These are phyloP conservation scores for Tulasnella calospora DNA, from an alignment of 768 basidiomycete genomes.

Conservation along the genomic window DNA sequence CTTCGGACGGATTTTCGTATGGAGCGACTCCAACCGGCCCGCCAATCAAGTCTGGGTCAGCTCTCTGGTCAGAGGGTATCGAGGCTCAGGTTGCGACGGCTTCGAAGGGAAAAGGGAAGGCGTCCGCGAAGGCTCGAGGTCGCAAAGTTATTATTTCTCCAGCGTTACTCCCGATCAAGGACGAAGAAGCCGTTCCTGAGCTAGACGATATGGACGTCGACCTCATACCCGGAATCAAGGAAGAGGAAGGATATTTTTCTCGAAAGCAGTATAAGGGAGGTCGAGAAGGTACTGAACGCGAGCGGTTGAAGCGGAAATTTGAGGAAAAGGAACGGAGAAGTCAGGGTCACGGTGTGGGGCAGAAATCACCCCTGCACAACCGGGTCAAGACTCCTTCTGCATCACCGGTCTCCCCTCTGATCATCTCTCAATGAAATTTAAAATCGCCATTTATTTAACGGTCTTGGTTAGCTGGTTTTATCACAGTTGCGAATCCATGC, in stretches of 20 bases:
- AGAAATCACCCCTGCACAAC: background rate
- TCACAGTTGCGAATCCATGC: background rate
- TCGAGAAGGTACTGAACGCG: constrained; percentile 21
- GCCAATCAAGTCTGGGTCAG: background rate
- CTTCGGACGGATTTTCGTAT: constrained; percentile 26
- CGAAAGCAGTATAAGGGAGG: constrained; percentile 19
- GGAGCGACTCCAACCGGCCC: constrained; percentile 14
- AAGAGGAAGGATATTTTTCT: constrained; percentile 25
- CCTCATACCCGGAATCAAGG: constrained; percentile 8
- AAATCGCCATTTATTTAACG: background rate
- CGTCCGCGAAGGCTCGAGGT: background rate
- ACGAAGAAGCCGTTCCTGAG: background rate
- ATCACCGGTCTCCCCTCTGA: background rate
- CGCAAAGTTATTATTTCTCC: constrained; percentile 24
- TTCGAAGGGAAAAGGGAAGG: constrained; percentile 13
- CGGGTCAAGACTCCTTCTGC: background rate
- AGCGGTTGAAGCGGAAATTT: constrained; percentile 20
- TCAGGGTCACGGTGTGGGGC: background rate
- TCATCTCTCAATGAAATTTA: background rate
- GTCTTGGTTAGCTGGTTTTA: background rate
- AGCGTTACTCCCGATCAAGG: constrained; percentile 20
- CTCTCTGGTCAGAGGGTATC: constrained; percentile 20
- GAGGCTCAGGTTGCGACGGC: background rate
- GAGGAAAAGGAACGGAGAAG: constrained; percentile 13
- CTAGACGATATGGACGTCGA: constrained; percentile 13